Conservation (phyloP, 331 rosid genomes). For the Cydonia oblonga region DNA sequence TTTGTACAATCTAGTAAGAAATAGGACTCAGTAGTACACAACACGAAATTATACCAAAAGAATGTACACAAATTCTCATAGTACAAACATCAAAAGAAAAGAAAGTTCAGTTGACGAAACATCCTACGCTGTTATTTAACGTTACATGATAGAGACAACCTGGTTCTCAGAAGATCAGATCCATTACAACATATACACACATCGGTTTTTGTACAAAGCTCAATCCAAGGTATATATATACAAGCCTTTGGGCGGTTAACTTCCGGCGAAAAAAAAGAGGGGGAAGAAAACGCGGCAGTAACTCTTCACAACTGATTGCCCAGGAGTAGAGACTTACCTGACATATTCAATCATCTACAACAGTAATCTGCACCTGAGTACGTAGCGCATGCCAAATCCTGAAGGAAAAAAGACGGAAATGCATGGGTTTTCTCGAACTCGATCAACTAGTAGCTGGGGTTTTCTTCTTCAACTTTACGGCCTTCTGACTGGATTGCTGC, state of each 20-base stretch:
- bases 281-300: neutral
- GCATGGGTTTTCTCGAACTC: neutral
- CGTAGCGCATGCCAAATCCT: neutral
- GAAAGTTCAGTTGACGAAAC: neutral
- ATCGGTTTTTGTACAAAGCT: constrained; percentile 1
- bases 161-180: constrained; percentile 1
- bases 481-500: constrained; percentile 27
- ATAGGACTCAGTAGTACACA: neutral
- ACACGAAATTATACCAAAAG: neutral
- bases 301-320: neutral
- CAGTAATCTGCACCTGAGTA: neutral
- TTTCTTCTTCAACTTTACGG: constrained; percentile 20
- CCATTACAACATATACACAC: constrained; percentile 1
- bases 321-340: neutral
- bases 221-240: neutral
- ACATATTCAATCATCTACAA: constrained; percentile 4
- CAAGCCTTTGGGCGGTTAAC: neutral
- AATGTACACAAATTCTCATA: neutral
- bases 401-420: neutral
- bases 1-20: neutral
- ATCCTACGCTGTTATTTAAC: neutral
- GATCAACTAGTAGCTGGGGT: constrained; percentile 14
- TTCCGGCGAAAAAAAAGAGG: constrained; percentile 2
- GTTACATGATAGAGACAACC: neutral
- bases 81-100: neutral